Evolutionary conservation across 805 yeast species (phyloP), one percentile per base, ranked within the genome.

Genomic region (Candida silvatica): DNA sequence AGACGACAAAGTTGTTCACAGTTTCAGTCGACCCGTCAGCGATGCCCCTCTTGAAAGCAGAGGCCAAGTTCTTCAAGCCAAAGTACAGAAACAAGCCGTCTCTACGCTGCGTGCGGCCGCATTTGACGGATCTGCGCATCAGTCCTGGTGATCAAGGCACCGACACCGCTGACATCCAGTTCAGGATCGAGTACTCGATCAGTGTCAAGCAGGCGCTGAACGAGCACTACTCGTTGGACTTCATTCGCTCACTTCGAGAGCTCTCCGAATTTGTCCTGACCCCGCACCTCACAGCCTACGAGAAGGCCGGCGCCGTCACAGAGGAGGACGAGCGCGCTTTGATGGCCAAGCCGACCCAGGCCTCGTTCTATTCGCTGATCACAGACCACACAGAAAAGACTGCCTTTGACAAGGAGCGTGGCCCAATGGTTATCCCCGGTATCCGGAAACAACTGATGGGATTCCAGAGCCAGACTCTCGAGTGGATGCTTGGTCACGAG

Each of bases 401-500:
- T n/a, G 35, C 43, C 2, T 43, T 39, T 20, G 37, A 42, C 17
- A 20, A 31, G 6, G 20, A 38, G 5, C 19, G 28, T 6, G 29
- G 35, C 19, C 32, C 33, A 2, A 23, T 50, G 2, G 29, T 29
- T 2, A 23, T 54, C 1, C 48, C 49, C 3, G 33, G 32, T 2
- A 33, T 56, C 4, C 27, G 45, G 3, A 56, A 56, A 33, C 36
- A 41, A 2, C 36, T 56, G 20, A 28, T 56, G 20, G 50, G 51
- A 3, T 78, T 76, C 40, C 86, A 78, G 49, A 61, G 59, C 4
- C 67, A 64, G 29, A 66, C 81, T 3, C 63, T 78, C 2, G 52
- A 58, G 14, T 78, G 86, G 86, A 54, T 77, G 47, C 52, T 78
- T 4, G 41, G 54, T 0, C 65, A 61, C 39, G 86, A 78, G 48